Conservation (phyloP, 1,284 basidiomycete species). For the Cutaneotrichosporon mucoides region DNA sequence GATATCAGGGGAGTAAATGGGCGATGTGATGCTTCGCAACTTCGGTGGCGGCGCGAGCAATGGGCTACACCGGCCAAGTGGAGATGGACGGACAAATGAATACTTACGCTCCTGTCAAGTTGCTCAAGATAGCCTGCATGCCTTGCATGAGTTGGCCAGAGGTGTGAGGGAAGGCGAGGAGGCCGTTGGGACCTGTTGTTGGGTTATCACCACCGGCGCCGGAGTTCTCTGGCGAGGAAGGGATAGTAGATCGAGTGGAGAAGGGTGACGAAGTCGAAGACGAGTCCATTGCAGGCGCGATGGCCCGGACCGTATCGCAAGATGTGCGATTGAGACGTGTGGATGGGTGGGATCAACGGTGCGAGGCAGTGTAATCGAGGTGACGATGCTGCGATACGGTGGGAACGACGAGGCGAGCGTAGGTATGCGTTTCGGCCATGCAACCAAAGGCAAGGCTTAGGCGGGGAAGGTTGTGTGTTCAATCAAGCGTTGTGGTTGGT, state of each 20-base stretch:
- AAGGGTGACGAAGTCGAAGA: conserved; percentile 37
- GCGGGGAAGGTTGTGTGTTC: no score
- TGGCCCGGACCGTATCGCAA: not conserved
- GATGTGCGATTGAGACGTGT: not conserved
- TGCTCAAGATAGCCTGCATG: conserved; percentile 30
- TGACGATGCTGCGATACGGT: not conserved
- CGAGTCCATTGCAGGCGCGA: conserved; percentile 24
- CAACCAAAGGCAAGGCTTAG: not conserved
- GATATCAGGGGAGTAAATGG: no score
- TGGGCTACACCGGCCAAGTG: not conserved
- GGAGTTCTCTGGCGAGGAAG: conserved; percentile 34
- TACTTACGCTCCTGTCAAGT: conserved; percentile 25
- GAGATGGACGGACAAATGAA: not conserved
- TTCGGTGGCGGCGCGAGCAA: not conserved
- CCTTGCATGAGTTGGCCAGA: conserved; percentile 28
- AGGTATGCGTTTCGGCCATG: not conserved
- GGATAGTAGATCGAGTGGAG: conserved; percentile 32
- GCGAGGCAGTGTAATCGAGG: not conserved
- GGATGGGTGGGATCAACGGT: not conserved
- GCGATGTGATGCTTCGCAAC: not conserved
- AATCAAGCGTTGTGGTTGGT: no score
- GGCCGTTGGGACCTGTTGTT: conserved; percentile 2
- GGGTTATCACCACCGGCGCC: conserved; percentile 12
- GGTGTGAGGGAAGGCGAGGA: conserved; percentile 9
- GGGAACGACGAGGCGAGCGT: not conserved